These are phyloP conservation scores for Phyllosticta ampelicida DNA, from an alignment of 2,329 filamentous ascomycete genomes.

Conservation along the genomic window DNA sequence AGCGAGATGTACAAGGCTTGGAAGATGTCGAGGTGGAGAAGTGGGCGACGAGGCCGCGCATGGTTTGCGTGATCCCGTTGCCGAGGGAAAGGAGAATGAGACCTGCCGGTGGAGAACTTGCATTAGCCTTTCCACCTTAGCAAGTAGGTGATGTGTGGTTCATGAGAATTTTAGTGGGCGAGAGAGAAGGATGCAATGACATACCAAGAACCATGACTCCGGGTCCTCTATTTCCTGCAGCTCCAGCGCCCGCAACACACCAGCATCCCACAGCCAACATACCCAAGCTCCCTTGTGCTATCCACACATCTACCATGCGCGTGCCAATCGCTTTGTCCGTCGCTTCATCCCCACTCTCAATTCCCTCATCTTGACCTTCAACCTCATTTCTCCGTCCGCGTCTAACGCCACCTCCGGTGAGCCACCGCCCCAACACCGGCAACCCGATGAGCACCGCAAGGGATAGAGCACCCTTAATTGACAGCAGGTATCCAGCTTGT, in stretches of 20 bases:
- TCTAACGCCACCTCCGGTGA: background rate
- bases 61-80: slow-evolving; percentile 7
- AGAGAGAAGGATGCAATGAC: background rate
- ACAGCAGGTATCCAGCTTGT: slow-evolving; percentile 4
- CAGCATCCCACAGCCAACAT: background rate
- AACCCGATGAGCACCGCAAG: slow-evolving; percentile 1
- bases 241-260: background rate
- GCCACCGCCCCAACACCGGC: background rate
- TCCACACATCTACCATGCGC: background rate
- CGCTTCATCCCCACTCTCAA: background rate
- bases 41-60: slow-evolving; percentile 6
- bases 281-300: background rate
- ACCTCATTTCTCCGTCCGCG: background rate
- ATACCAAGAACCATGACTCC: background rate
- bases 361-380: background rate
- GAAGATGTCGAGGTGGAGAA: background rate
- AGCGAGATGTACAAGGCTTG: background rate
- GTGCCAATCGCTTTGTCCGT: background rate
- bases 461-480: background rate
- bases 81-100: background rate
- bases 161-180: background rate
- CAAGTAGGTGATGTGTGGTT: background rate
- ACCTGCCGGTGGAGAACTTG: background rate
- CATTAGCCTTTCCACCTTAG: background rate
- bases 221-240: background rate